These are phyloP conservation scores for Orbilia quercus DNA, from an alignment of 2,329 filamentous ascomycete species.

Conservation along the genomic window DNA sequence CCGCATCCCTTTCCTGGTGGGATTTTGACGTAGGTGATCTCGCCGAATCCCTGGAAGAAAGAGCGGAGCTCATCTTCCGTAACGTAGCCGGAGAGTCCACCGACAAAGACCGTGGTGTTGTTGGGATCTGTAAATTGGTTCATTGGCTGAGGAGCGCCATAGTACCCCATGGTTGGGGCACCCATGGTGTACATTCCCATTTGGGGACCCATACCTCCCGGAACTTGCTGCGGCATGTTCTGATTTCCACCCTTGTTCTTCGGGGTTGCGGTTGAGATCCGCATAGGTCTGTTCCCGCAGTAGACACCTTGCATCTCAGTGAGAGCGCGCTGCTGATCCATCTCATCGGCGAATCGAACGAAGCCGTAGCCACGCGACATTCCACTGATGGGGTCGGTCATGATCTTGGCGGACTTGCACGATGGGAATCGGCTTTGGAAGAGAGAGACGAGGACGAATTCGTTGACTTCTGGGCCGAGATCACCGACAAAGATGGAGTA, in stretches of 20 bases:
- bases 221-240: slow-evolving; percentile 65
- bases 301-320: slow-evolving; percentile 99
- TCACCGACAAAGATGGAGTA: slow-evolving; percentile 98
- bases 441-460: slow-evolving; percentile 95
- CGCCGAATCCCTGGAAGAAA: slow-evolving; percentile 99
- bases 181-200: slow-evolving; percentile 77
- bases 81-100: slow-evolving; percentile 95
- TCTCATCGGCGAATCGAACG: slow-evolving; percentile 94
- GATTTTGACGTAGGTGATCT: slow-evolving; percentile 99
- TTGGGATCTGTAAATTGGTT: slow-evolving; percentile 99
- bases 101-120: slow-evolving; percentile 99
- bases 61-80: slow-evolving; percentile 99
- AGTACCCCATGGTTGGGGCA: slow-evolving; percentile 75
- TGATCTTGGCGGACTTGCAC: slow-evolving; percentile 99
- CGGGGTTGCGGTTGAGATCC: slow-evolving; percentile 95
- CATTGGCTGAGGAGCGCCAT: slow-evolving; percentile 82
- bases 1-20: slow-evolving; percentile 98
- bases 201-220: slow-evolving; percentile 66
- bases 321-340: slow-evolving; percentile 93
- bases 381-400: slow-evolving; percentile 97
- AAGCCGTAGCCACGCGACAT: slow-evolving; percentile 98
- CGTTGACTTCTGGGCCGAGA: slow-evolving; percentile 96
- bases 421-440: slow-evolving; percentile 97
- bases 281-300: slow-evolving; percentile 98
- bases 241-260: slow-evolving; percentile 80